phyloP scores from a whole-genome alignment of 495 filamentous ascomycete species.

The Daldinia bambusicola region DNA sequence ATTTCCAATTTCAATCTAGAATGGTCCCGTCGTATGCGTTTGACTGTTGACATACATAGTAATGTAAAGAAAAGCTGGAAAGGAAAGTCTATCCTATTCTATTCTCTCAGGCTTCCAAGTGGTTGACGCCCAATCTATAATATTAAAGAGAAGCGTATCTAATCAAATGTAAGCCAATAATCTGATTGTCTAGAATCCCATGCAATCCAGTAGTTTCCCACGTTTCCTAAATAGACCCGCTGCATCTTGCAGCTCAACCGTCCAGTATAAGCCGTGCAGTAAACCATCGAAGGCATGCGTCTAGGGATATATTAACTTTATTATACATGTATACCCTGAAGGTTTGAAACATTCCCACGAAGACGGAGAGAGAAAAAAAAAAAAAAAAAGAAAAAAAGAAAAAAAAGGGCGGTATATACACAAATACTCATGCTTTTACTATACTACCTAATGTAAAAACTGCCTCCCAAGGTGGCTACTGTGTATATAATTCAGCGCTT shows the following conservation, averaged over 20 bases:
- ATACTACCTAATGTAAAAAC: too few species aligned
- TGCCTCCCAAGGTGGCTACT: too few species aligned
- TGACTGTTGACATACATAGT: too few species aligned
- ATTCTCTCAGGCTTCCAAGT: not conserved
- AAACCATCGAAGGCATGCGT: not conserved
- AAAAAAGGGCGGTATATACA: not conserved
- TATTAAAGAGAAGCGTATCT: not conserved
- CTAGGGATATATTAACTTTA: not conserved
- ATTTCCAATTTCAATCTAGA: not conserved
- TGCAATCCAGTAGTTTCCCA: not conserved
- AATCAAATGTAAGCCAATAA: not conserved
- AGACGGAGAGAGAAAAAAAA: too few species aligned
- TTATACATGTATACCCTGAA: too few species aligned
- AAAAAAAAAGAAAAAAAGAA: too few species aligned
- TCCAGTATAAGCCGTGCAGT: constrained; percentile 8
- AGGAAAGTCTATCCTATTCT: not conserved
- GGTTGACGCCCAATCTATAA: constrained; percentile 9
- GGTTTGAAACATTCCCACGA: too few species aligned
- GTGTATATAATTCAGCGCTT: constrained; percentile 12
- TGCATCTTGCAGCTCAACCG: constrained; percentile 2
- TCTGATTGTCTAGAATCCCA: not conserved
- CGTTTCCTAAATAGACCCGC: not conserved
- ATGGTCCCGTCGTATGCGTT: constrained; percentile 8
- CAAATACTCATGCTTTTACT: not conserved
- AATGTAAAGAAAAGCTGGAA: not conserved